Evolutionary conservation across 768 basidiomycete genomes (phyloP).

Genomic region (Serpula lacrymans): DNA sequence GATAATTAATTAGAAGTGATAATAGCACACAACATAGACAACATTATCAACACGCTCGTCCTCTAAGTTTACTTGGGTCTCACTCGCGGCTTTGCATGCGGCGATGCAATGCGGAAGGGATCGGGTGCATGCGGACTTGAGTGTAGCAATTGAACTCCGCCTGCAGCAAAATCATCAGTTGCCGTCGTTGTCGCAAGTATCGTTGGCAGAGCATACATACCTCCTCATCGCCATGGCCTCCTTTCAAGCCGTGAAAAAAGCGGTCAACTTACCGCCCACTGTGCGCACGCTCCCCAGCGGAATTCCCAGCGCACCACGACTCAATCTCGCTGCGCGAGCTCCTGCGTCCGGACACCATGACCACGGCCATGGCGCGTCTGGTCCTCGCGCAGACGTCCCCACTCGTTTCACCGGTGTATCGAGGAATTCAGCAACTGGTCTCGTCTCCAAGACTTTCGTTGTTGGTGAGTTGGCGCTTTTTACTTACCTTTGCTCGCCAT

Average conservation of each 20-base stretch:
- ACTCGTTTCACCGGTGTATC: conserved; percentile 61
- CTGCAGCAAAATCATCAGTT: conserved; percentile 6
- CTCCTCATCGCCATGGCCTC: conserved; percentile 53
- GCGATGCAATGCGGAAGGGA: conserved; percentile 29
- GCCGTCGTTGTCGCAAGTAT: too few species aligned
- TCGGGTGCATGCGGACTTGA: conserved; percentile 34
- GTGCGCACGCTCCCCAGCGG: conserved; percentile 77
- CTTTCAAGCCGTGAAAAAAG: conserved; percentile 75
- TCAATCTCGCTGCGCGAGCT: conserved; percentile 71
- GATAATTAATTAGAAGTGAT: too few species aligned
- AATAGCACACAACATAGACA: too few species aligned
- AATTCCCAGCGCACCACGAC: conserved; percentile 68
- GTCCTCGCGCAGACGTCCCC: conserved; percentile 58
- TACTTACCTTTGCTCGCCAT: conserved; percentile 5
- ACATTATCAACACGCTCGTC: too few species aligned
- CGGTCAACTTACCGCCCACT: conserved; percentile 78
- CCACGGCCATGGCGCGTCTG: conserved; percentile 49
- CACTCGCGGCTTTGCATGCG: conserved; percentile 3
- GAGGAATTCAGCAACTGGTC: conserved; percentile 44
- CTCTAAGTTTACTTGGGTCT: too few species aligned
- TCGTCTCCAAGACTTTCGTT: conserved; percentile 62
- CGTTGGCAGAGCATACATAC: conserved; percentile 1
- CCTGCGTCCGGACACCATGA: conserved; percentile 54
- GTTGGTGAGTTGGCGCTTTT: conserved; percentile 62
- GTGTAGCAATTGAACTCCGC: conserved; percentile 15